These are phyloP conservation scores for Delonix regia DNA, from an alignment of 306 rosid genomes.

Conservation along the genomic window DNA sequence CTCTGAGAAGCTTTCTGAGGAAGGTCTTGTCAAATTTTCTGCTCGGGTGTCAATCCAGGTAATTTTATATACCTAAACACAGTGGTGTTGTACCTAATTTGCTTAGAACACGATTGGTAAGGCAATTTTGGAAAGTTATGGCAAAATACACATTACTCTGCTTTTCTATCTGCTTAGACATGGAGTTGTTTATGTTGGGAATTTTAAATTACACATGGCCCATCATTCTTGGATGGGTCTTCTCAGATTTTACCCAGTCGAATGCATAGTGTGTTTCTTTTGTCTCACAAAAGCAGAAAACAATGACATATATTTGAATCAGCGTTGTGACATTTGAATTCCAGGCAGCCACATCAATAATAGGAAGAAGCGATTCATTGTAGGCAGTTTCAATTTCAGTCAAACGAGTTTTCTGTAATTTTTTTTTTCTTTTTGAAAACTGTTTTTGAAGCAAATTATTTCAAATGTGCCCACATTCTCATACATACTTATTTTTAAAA, in stretches of 20 bases:
- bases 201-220: constrained; percentile 5
- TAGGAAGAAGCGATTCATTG: background rate
- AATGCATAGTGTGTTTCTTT: background rate
- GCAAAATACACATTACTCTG: constrained; percentile 1
- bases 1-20: constrained; percentile 85
- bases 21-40: constrained; percentile 92
- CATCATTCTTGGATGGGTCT: background rate
- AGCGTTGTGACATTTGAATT: background rate
- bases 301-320: background rate
- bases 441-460: background rate
- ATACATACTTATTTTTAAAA: background rate
- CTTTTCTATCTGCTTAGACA: constrained; percentile 26
- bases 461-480: background rate
- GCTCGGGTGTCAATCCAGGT: constrained; percentile 94
- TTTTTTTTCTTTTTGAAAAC: background rate
- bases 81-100: constrained; percentile 14
- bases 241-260: constrained; percentile 22
- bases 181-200: constrained; percentile 10
- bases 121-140: constrained; percentile 4
- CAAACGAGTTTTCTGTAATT: background rate
- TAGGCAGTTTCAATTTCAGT: background rate
- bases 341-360: background rate
- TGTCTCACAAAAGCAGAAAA: background rate
- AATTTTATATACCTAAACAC: constrained; percentile 35
- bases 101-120: background rate